Percentiles rank a stretch among this genome's conserved stretches.
phyloP scores from a whole-genome alignment of 2,329 filamentous ascomycete species.

The Phialophora verrucosa region DNA sequence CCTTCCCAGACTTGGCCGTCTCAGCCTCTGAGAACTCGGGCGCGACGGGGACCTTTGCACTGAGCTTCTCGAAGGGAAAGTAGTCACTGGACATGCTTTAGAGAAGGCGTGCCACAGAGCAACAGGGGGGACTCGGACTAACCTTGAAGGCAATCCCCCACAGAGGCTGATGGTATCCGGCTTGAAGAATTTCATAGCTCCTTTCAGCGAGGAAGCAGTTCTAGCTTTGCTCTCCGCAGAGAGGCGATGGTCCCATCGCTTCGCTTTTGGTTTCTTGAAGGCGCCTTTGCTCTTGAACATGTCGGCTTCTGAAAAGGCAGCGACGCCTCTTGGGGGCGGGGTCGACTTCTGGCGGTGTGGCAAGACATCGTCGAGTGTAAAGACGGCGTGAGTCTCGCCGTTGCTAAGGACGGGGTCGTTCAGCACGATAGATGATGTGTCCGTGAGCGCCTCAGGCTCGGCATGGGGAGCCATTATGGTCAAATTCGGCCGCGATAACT shows the following conservation, averaged over 20 bases:
- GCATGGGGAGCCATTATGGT: conserved; percentile 36
- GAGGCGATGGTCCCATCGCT: conserved; percentile 76
- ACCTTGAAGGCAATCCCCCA: conserved; percentile 78
- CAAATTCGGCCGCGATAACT: neutral
- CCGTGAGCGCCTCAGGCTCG: conserved; percentile 44
- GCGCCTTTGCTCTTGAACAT: conserved; percentile 43
- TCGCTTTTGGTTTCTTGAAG: conserved; percentile 73
- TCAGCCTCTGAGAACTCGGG: conserved; percentile 74
- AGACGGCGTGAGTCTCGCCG: conserved; percentile 34
- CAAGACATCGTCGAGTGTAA: conserved; percentile 70
- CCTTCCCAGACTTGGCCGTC: conserved; percentile 64
- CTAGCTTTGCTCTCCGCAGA: conserved; percentile 65
- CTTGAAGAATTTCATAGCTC: conserved; percentile 76
- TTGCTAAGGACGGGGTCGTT: conserved; percentile 42
- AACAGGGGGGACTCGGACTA: neutral
- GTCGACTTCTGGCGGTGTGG: conserved; percentile 72
- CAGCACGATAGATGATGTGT: conserved; percentile 47
- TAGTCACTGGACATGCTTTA: conserved; percentile 64
- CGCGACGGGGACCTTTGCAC: conserved; percentile 72
- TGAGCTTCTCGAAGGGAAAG: conserved; percentile 86
- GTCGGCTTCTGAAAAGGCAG: conserved; percentile 33
- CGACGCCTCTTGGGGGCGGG: conserved; percentile 31
- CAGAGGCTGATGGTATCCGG: conserved; percentile 89
- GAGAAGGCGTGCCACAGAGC: neutral
- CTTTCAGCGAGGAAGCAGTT: conserved; percentile 75